Evolutionary conservation across 805 yeast genomes (phyloP).

Genomic region (Kuraishia floccosa): DNA sequence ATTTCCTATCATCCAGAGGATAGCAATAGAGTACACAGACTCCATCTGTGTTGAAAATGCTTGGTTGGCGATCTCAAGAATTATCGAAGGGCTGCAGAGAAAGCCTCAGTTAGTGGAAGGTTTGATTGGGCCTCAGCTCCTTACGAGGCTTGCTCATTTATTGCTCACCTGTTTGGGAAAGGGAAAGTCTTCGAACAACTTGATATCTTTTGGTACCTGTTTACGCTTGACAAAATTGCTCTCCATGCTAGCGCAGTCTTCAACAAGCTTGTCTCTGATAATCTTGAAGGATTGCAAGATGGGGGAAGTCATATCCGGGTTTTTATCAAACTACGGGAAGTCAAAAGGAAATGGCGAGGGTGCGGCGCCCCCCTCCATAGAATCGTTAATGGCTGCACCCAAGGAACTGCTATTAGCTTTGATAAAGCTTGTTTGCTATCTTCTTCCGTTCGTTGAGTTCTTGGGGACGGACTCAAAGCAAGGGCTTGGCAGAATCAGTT

Average conservation of each 20-base stretch:
- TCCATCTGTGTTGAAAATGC: constrained; percentile 47
- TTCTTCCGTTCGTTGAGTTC: constrained; percentile 36
- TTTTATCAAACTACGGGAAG: constrained; percentile 17
- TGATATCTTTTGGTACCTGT: constrained; percentile 24
- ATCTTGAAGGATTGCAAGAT: constrained; percentile 38
- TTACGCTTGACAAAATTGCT: constrained; percentile 31
- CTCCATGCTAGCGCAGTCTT: constrained; percentile 30
- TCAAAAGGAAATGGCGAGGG: neutral
- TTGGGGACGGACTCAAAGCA: neutral
- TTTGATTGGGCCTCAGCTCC: constrained; percentile 23
- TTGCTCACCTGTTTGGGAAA: constrained; percentile 17
- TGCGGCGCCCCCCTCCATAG: constrained; percentile 29
- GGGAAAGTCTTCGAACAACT: constrained; percentile 11
- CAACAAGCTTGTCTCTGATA: constrained; percentile 26
- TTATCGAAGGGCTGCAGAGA: constrained; percentile 35
- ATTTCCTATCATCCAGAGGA: constrained; percentile 48
- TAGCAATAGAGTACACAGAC: constrained; percentile 46
- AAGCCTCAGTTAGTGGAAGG: constrained; percentile 32
- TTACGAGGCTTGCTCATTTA: constrained; percentile 16
- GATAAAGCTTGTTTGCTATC: constrained; percentile 39
- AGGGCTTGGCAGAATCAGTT: neutral
- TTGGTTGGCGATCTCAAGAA: constrained; percentile 52
- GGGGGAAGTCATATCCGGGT: constrained; percentile 32
- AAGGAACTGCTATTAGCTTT: constrained; percentile 48
- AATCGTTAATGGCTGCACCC: constrained; percentile 64